Base-by-base conservation (phyloP, 208 protist genomes). In the Sergeia podlipaevii region DNA sequence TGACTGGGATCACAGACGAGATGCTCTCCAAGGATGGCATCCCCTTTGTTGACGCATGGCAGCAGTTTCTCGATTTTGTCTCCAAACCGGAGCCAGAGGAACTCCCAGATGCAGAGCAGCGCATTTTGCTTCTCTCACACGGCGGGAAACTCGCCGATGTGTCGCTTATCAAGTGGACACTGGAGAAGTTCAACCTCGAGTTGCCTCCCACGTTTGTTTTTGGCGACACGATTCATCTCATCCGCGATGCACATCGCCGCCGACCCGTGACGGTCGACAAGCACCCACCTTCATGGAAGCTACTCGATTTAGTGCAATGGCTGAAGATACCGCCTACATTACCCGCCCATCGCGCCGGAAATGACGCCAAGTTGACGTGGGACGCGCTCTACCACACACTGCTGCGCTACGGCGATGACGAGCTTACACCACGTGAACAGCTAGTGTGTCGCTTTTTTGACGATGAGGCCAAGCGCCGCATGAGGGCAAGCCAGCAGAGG, bases 301-400 rank as follows among this genome's bases (percentile, higher is more conserved):
- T 93, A 8, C 37, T 11, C 11, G 89, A 93, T 32, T 48, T 96
- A 20, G 80, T 90, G 28, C 77, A 85, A 68, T 96, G 89, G 89
- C 60, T 96, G n/a, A 79, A 79, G 49, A 82, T 92, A 30, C 68
- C 79, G 1, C 69, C 70, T 2, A 85, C 78, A 8, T 52, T 91
- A 1, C 74, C 84, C 0, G 88, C 80, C 6, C 89, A 96, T 60
- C 79, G 83, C 2, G 89, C 89, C 0, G 80, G 80, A 36, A 92
- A 91, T 50, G 89, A 96, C 45, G 89, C 89, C 6, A 85, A 83
- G 20, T 89, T 93, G 80, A 96, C 89, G 20, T 96, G 85, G 83
- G 89, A 96, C 56, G 83, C 77, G 7, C 61, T 93, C 17, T 88
- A 90, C 52, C 85, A 96, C 66, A 96, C 89, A 17, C 61, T 96